Percentiles rank a stretch among this genome's conserved stretches.
These are phyloP conservation scores for Pinus albicaulis DNA, from an alignment of 75 land plant genomes.

Conservation along the genomic window DNA sequence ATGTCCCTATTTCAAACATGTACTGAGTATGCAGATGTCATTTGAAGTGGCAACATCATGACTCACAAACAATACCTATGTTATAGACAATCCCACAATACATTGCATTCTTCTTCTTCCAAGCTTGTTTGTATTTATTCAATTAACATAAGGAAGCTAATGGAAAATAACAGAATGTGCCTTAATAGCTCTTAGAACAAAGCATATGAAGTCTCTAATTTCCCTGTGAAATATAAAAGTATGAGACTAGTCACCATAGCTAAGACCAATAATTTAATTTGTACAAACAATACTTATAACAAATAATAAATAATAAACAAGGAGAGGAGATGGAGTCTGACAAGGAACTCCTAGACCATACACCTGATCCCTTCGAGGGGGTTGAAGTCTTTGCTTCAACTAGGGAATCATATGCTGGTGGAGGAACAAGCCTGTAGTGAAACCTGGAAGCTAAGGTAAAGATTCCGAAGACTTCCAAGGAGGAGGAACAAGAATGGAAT, in stretches of 20 bases:
- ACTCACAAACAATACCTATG: neutral
- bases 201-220: neutral
- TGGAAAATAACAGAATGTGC: neutral
- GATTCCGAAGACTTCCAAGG: no score
- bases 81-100: neutral
- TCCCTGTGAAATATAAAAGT: neutral
- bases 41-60: neutral
- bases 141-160: neutral
- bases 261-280: neutral
- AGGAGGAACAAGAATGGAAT: no score
- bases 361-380: no score
- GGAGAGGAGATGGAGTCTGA: no score
- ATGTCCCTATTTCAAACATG: neutral
- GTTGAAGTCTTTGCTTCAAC: no score
- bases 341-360: no score
- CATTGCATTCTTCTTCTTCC: neutral
- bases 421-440: no score
- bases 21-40: neutral
- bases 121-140: neutral
- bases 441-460: no score
- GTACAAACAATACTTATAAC: neutral
- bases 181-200: neutral
- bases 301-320: no score
- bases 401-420: no score
- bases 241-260: neutral